Base-by-base conservation (phyloP, 306 rosid species). In the Calophaca sinica region DNA sequence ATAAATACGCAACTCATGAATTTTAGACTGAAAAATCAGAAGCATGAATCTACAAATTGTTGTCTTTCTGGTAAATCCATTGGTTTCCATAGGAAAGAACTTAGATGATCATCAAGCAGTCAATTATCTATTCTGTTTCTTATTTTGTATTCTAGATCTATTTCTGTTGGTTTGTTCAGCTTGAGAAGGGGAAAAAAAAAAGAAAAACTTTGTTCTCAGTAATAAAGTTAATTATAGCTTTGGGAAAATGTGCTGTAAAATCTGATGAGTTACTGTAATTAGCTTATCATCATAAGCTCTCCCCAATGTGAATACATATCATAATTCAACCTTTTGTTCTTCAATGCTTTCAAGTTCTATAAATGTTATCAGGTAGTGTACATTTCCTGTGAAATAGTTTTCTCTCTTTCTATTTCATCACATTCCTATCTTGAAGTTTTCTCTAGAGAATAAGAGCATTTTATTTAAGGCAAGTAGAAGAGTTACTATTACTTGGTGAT, bases 271-370 rank as follows among this genome's bases (percentile, higher is more conserved):
- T 44, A 51, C 28, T 28, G 35, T 29, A 38, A 48, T 49, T 68
- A 48, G 39, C 46, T 68, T 39, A 44, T 67, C 69, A 66, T 53
- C 72, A 57, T 54, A 54, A 41, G 42, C 32, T 15, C 28, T 65
- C 13, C 54, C 52, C 8, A 65, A 29, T 45, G 53, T n/a, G 52
- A 45, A 58, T 68, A 44, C 11, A 48, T 76, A 66, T 8, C 39
- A 58, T 29, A 46, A 45, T 11, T 45, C 26, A 20, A 20, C 26
- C 45, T 62, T 75, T 11, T 9, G 13, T 64, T 52, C 42, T 6
- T 28, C 28, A 10, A 53, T 53, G 31, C 42, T 33, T 26, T 33
- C 10, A n/a, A 62, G 8, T 62, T 62, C 50, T 20, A 20, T 20
- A 20, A 20, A 20, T 20, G 26, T 20, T 20, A 20, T 20, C 26